Evolutionary conservation across 768 basidiomycete species (phyloP), one percentile per base, ranked within the genome.

Genomic region (Leccinum imitatum): DNA sequence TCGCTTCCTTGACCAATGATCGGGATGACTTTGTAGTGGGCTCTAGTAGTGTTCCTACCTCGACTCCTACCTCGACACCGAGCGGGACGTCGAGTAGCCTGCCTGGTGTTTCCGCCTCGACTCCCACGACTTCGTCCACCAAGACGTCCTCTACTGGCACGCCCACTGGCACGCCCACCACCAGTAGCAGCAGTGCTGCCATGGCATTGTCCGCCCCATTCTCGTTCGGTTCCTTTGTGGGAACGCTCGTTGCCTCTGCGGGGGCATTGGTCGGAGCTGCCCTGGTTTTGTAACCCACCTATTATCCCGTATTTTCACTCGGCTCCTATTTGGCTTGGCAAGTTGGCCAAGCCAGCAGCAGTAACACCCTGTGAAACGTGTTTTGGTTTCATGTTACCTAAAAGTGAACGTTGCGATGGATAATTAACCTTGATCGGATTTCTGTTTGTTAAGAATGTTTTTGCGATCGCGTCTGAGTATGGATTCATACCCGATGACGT

Each of bases 201-300:
- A 59, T 63, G 30, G 59, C 48, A 6, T 56, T 68, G 4, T 52
- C 54, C 0, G 58, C 41, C 0, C 64, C 73, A 0, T 53, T 71
- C 52, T 61, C 73, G 1, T 59, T 70, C 17, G 60, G 58, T 1
- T 35, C 57, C 9, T 11, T 67, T 8, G 41, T 73, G 1, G 66
- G 69, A 14, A 62, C 63, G 19, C 60, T 73, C 3, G 57, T 73
- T 37, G 65, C 65, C 9, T 71, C 71, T 1, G 69, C 66, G 15
- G 73, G 69, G 23, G 61, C 59, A 5, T 56, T 73, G 52, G 47
- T 68, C 3, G 72, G 72, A 21, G 69, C 71, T 4, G 68, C 62
- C 5, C 33, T 73, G 3, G 55, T 69, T 13, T 19, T 74, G 55
- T 73, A 56, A 63, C 51, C 46, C 51, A n/a, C 21, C 4, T 25